Evolutionary conservation across 2,329 filamentous ascomycete genomes (phyloP).

Genomic region (Davidsoniella eucalypti): DNA sequence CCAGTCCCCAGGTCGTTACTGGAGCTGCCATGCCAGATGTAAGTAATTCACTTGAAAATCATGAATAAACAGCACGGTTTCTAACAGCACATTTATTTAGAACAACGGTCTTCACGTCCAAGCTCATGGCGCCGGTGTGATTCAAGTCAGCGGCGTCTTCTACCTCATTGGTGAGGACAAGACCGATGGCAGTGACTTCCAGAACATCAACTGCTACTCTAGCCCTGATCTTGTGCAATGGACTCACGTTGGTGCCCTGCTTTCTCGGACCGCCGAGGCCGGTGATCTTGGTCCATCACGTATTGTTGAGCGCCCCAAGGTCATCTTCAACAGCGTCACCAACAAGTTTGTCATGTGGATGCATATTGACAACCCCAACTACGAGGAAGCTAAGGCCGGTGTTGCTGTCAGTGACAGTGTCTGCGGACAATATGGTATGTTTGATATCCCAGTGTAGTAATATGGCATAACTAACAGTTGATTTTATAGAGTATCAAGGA

Average conservation of each 20-base stretch:
- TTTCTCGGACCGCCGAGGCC: slow-evolving; percentile 31
- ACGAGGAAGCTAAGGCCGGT: slow-evolving; percentile 47
- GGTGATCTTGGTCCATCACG: slow-evolving; percentile 44
- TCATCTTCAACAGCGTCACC: slow-evolving; percentile 50
- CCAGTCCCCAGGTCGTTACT: slow-evolving; percentile 24
- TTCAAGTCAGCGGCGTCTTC: slow-evolving; percentile 39
- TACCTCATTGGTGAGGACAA: slow-evolving; percentile 60
- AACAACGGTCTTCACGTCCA: slow-evolving; percentile 41
- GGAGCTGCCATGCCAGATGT: slow-evolving; percentile 32
- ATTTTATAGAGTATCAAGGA: slow-evolving; percentile 15
- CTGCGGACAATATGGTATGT: slow-evolving; percentile 37
- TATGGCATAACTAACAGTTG: not conserved
- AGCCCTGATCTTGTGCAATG: slow-evolving; percentile 46
- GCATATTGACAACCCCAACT: slow-evolving; percentile 46
- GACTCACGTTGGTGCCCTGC: slow-evolving; percentile 41
- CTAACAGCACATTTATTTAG: slow-evolving; percentile 14
- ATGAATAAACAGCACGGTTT: not conserved
- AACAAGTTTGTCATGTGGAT: slow-evolving; percentile 51
- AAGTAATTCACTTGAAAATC: slow-evolving; percentile 11
- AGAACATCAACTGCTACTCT: slow-evolving; percentile 52
- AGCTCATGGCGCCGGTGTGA: slow-evolving; percentile 49
- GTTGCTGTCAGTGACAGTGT: slow-evolving; percentile 42
- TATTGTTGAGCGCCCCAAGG: slow-evolving; percentile 51
- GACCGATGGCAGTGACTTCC: slow-evolving; percentile 41
- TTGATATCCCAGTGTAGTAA: not conserved